Conservation (phyloP, 2,329 filamentous ascomycete species). For the Pseudopyrenochaeta lycopersici region DNA sequence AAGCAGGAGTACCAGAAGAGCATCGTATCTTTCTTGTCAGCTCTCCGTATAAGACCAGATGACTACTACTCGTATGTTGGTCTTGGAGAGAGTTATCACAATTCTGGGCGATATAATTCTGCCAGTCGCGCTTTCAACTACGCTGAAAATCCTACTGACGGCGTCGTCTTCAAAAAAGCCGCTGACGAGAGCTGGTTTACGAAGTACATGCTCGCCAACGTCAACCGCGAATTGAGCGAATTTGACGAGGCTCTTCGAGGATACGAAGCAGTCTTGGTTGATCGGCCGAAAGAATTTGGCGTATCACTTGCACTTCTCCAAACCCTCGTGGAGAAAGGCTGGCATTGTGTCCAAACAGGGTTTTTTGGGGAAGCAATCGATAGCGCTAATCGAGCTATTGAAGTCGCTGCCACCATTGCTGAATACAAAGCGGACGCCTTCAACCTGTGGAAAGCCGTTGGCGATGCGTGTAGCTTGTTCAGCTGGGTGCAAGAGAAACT, state of each 20-base stretch:
- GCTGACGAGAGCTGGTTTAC: slow-evolving; percentile 89
- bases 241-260: slow-evolving; percentile 82
- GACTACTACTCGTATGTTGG: slow-evolving; percentile 98
- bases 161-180: slow-evolving; percentile 61
- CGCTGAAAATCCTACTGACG: slow-evolving; percentile 77
- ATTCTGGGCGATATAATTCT: slow-evolving; percentile 91
- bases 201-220: slow-evolving; percentile 95
- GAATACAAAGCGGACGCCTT: slow-evolving; percentile 74
- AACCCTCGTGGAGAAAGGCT: slow-evolving; percentile 82
- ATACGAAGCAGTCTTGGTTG: slow-evolving; percentile 76
- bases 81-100: slow-evolving; percentile 96
- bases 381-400: slow-evolving; percentile 73
- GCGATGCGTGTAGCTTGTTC: slow-evolving; percentile 87
- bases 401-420: slow-evolving; percentile 70
- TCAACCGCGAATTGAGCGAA: slow-evolving; percentile 90
- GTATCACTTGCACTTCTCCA: slow-evolving; percentile 89
- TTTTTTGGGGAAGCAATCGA: slow-evolving; percentile 84
- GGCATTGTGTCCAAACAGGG: slow-evolving; percentile 79
- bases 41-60: slow-evolving; percentile 80
- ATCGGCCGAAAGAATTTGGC: slow-evolving; percentile 79
- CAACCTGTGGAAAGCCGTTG: slow-evolving; percentile 94
- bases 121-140: slow-evolving; percentile 90
- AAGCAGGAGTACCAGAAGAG: slow-evolving; percentile 89
- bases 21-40: slow-evolving; percentile 90
- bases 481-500: slow-evolving; percentile 77